Evolutionary conservation across 495 filamentous ascomycete genomes (phyloP), one percentile per base, ranked within the genome.

Genomic region (Daldinia concentrica): DNA sequence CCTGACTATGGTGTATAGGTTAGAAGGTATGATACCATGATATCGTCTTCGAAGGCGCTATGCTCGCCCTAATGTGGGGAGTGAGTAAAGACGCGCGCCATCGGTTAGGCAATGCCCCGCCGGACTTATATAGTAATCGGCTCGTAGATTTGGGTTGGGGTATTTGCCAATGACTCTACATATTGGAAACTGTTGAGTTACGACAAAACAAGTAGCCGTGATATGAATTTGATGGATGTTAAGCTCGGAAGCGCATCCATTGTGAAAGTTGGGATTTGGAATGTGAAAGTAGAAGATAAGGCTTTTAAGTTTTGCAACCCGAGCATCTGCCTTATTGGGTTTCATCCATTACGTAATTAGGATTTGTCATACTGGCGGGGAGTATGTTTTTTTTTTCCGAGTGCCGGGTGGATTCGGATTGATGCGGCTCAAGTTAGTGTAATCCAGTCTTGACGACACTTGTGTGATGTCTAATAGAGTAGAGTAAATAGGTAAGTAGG

Each of bases 321-420:
- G 43, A 24, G 19, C 9, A 4, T 48, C 19, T 48, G 43, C 43
- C 43, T 48, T 48, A 48, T 48, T 48, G 19, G 43, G 43, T 48
- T 12, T 12, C 19, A 48, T 8, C 3, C 8, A 22, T 48, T 48
- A 48, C 43, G 43, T 48, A 48, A 48, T 48, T 6, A 8, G 24
- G 19, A 48, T 48, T 48, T 48, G 43, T 48, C 43, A 48, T 48
- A 48, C 43, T 48, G 43, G 43, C 43, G 43, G 43, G 43, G 43
- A 39, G 36, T 1, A n/a, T 11, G 41, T 24, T 24, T 19, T 48
- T 48, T 48, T 48, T 24, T 22, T 5, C 19, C 43, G 43, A 48
- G 9, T 11, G 24, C 19, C 17, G 17, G 19, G 43, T 24, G 43
- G 43, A 48, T 24, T 19, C 43, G 43, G 43, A 15, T 22, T 22